Base-by-base conservation (phyloP, 2,329 filamentous ascomycete species). In the Fusarium sp. region DNA sequence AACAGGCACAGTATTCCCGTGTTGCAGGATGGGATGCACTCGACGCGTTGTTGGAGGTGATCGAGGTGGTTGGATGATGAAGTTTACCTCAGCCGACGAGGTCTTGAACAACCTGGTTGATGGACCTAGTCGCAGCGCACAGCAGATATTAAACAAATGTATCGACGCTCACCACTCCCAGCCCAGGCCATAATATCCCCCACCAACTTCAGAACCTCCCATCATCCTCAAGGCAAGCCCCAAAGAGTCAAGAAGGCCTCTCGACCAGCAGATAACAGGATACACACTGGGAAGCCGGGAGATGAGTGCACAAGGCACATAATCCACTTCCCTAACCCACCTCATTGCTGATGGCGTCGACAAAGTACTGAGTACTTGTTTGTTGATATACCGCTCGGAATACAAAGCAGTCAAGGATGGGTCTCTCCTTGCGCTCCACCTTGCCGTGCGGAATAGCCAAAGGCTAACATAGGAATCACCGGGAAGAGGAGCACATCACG, bases 391-490 rank as follows among this genome's bases (percentile, higher is more conserved):
- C 90, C 91, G 91, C 91, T 91, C 90, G 89, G 90, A 92, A 92
- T 92, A 92, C 91, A 92, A 89, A 92, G 90, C 88, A 86, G 85
- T 88, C 90, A 92, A 92, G 91, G 91, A 92, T 90, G 85, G 85
- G 81, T 91, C 91, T 92, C 90, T 89, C 91, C 91, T 92, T 92
- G 90, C 89, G 90, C 91, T 92, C 90, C 91, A 92, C 91, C 91
- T 90, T 88, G 90, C 90, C 90, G 89, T 91, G 91, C 91, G 91
- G 89, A 89, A 79, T 64, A 69, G 64, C 72, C 63, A 36, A n/a
- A 56, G 36, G 36, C 57, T 42, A 47, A 42, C n/a, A 52, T 22
- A 9, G 63, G 62, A 27, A 60, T 69, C 54, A 68, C 66, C 29
- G 31, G n/a, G 52, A 25, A 62, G 47, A 31, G 38, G 6, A 18